Percentiles rank a stretch among this genome's conserved stretches.
phyloP scores from a whole-genome alignment of 169 alveolate species.

The Plasmodium coatneyi region DNA sequence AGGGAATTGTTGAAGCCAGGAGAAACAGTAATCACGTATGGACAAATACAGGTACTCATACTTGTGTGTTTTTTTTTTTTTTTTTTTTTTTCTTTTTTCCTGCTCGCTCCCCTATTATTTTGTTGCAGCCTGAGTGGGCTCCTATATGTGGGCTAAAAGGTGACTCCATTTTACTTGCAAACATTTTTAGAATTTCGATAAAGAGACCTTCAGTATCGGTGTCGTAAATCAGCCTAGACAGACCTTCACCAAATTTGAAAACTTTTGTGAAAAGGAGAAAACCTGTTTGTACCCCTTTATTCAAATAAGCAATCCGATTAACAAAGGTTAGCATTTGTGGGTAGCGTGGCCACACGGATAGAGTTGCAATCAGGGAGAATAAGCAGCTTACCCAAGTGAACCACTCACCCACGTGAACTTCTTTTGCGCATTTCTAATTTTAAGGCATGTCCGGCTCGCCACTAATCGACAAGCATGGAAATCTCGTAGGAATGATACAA shows the following conservation, averaged over 20 bases:
- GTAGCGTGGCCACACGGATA: neutral
- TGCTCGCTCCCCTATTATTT: neutral
- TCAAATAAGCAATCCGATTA: constrained; percentile 72
- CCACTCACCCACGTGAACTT: neutral
- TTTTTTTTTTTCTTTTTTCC: neutral
- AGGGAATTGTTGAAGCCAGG: constrained; percentile 42
- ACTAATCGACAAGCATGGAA: constrained; percentile 40
- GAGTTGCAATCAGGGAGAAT: neutral
- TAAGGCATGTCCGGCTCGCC: constrained; percentile 74
- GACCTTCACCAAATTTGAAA: constrained; percentile 39
- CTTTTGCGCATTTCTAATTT: neutral
- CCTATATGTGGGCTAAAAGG: neutral
- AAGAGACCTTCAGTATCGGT: constrained; percentile 50
- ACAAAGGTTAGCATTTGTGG: constrained; percentile 36
- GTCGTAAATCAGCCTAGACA: constrained; percentile 67
- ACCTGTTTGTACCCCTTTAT: constrained; percentile 46
- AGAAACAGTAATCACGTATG: constrained; percentile 56
- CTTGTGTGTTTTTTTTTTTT: neutral
- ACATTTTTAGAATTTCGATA: constrained; percentile 44
- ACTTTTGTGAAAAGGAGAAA: constrained; percentile 24
- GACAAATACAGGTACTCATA: constrained; percentile 48
- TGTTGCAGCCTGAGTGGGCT: neutral
- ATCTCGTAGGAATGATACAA: constrained; percentile 73
- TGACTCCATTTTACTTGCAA: neutral
- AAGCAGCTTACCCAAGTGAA: neutral